Conservation (phyloP, 495 filamentous ascomycete genomes). For the Aspergillus sparsus region DNA sequence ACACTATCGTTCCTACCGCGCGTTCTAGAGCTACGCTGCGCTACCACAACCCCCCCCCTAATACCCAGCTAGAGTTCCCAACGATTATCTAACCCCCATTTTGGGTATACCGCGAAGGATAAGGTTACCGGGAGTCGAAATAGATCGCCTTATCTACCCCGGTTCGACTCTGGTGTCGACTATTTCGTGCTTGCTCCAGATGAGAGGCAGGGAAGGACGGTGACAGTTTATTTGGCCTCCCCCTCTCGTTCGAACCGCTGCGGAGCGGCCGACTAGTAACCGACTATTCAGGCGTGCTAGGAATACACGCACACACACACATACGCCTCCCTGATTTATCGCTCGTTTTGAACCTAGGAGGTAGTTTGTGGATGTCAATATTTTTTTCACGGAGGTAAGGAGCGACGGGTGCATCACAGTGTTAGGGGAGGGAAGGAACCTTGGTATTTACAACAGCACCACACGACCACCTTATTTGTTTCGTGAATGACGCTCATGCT, state of each 20-base stretch:
- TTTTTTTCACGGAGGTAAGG: slow-evolving; percentile 9
- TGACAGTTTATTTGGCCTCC: slow-evolving; percentile 17
- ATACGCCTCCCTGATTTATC: neutral
- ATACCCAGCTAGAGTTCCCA: slow-evolving; percentile 8
- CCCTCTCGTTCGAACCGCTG: slow-evolving; percentile 25
- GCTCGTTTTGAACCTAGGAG: neutral
- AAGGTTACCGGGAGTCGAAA: slow-evolving; percentile 19
- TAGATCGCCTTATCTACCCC: slow-evolving; percentile 5
- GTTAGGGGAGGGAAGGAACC: slow-evolving; percentile 4
- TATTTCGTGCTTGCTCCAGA: slow-evolving; percentile 2
- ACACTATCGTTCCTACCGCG: slow-evolving; percentile 14
- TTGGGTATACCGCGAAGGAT: slow-evolving; percentile 15
- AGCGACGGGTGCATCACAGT: slow-evolving; percentile 5
- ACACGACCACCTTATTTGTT: slow-evolving; percentile 14
- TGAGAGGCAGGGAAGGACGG: slow-evolving; percentile 11
- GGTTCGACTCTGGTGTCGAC: slow-evolving; percentile 1
- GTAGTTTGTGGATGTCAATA: slow-evolving; percentile 4
- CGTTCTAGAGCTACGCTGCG: slow-evolving; percentile 28
- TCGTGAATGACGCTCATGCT: slow-evolving; percentile 43
- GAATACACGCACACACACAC: slow-evolving; percentile 8
- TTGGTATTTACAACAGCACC: slow-evolving; percentile 5
- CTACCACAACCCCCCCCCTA: slow-evolving; percentile 17
- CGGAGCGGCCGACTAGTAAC: slow-evolving; percentile 30
- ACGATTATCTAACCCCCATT: slow-evolving; percentile 3
- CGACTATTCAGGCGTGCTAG: slow-evolving; percentile 24